These are phyloP conservation scores for Cladophialophora chaetospira DNA, from an alignment of 2,329 filamentous ascomycete genomes.

Conservation along the genomic window DNA sequence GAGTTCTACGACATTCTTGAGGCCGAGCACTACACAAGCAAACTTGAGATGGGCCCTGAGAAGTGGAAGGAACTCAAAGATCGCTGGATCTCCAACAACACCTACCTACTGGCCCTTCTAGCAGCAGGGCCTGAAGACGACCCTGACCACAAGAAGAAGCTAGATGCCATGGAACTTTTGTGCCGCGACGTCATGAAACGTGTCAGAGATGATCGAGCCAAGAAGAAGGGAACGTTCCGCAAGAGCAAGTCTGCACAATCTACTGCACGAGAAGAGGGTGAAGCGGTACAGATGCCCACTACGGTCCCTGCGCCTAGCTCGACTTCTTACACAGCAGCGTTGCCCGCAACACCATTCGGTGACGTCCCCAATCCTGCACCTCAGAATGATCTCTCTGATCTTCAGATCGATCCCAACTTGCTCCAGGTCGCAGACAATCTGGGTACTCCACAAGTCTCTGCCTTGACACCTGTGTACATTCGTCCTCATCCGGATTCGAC, in stretches of 20 bases:
- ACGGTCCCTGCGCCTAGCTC: slow-evolving; percentile 37
- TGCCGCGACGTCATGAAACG: slow-evolving; percentile 78
- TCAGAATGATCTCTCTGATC: slow-evolving; percentile 43
- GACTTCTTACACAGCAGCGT: slow-evolving; percentile 20
- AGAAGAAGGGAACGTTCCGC: slow-evolving; percentile 42
- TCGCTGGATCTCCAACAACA: slow-evolving; percentile 64
- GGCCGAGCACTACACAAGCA: slow-evolving; percentile 68
- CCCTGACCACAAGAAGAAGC: slow-evolving; percentile 56
- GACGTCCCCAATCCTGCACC: slow-evolving; percentile 14
- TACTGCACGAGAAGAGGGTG: slow-evolving; percentile 46
- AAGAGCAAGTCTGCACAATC: slow-evolving; percentile 37
- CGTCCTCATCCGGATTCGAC: slow-evolving; percentile 68
- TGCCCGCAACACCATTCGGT: slow-evolving; percentile 23
- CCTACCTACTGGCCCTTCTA: slow-evolving; percentile 59
- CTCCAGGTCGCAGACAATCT: slow-evolving; percentile 59
- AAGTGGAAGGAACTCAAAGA: slow-evolving; percentile 72
- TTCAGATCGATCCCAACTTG: slow-evolving; percentile 66
- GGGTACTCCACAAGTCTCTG: slow-evolving; percentile 38
- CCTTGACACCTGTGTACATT: slow-evolving; percentile 57
- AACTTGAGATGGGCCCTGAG: slow-evolving; percentile 69
- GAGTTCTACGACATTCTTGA: slow-evolving; percentile 68
- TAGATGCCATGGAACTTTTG: slow-evolving; percentile 69
- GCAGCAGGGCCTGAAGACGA: slow-evolving; percentile 52
- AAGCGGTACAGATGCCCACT: slow-evolving; percentile 38
- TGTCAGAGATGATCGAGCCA: slow-evolving; percentile 66